Conservation (phyloP, 768 basidiomycete genomes). For the Leccinellum rugosiceps region DNA sequence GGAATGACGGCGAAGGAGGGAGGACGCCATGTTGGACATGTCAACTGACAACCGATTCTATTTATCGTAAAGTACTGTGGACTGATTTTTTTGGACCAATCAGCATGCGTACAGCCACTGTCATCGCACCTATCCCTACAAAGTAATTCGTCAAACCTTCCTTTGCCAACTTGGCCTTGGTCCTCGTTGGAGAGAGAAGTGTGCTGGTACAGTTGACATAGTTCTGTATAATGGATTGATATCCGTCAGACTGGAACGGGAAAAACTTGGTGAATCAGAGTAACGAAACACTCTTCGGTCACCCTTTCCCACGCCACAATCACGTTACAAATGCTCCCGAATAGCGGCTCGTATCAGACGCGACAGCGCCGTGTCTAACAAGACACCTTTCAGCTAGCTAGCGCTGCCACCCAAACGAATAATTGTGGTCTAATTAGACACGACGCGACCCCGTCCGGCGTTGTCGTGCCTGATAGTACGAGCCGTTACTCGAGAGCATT, state of each 20-base stretch:
- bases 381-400: no score
- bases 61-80: neutral
- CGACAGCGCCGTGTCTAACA: no score
- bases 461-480: no score
- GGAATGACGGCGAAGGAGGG: slow-evolving; percentile 31
- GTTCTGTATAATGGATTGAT: no score
- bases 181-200: neutral
- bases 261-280: neutral
- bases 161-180: neutral
- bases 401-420: no score
- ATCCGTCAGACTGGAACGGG: neutral
- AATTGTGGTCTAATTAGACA: no score
- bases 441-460: no score
- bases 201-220: neutral
- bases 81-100: neutral
- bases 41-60: neutral
- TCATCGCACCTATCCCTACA: no score
- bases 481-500: no score
- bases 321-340: neutral
- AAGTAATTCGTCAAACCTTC: no score
- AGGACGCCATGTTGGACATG: slow-evolving; percentile 29
- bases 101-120: slow-evolving; percentile 14
- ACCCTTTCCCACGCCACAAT: neutral
- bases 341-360: no score
- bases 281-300: neutral